A percentile compares a stretch with the other conserved stretches of the same genome.
phyloP scores from a whole-genome alignment of 116 monocot species.

The Cymodocea nodosa region DNA sequence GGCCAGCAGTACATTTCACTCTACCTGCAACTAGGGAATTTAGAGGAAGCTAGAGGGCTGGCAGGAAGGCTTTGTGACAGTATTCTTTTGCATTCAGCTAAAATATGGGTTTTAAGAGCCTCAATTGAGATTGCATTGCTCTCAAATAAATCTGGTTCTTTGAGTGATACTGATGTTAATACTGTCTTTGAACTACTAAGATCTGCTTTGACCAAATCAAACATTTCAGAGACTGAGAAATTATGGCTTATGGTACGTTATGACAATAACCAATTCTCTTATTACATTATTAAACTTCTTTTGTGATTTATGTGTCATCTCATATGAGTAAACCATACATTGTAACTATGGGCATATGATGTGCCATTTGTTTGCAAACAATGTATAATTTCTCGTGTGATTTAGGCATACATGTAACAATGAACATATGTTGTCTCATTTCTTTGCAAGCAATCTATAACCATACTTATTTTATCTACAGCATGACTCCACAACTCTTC shows the following conservation, averaged over 20 bases:
- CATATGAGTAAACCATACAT: background rate
- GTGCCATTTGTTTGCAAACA: background rate
- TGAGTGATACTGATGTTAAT: constrained; percentile 32
- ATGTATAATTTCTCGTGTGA: too few species aligned
- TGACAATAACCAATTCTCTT: background rate
- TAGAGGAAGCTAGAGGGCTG: constrained; percentile 50
- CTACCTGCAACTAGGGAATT: constrained; percentile 37
- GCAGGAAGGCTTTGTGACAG: constrained; percentile 50
- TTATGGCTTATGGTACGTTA: constrained; percentile 64
- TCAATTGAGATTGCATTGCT: constrained; percentile 56
- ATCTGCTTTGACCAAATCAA: constrained; percentile 22
- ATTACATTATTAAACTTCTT: background rate
- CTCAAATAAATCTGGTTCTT: constrained; percentile 23
- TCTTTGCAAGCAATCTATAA: too few species aligned
- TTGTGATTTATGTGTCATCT: background rate
- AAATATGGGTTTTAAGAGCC: constrained; percentile 51
- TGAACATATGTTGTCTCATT: too few species aligned
- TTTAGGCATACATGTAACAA: too few species aligned
- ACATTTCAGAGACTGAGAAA: constrained; percentile 32
- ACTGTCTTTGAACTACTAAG: constrained; percentile 38
- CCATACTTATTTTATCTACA: too few species aligned
- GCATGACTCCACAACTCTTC: too few species aligned
- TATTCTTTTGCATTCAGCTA: constrained; percentile 33
- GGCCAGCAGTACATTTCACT: constrained; percentile 54
- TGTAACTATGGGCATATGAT: background rate